phyloP scores from a whole-genome alignment of 2,329 filamentous ascomycete genomes.

The Talaromyces pinophilus region DNA sequence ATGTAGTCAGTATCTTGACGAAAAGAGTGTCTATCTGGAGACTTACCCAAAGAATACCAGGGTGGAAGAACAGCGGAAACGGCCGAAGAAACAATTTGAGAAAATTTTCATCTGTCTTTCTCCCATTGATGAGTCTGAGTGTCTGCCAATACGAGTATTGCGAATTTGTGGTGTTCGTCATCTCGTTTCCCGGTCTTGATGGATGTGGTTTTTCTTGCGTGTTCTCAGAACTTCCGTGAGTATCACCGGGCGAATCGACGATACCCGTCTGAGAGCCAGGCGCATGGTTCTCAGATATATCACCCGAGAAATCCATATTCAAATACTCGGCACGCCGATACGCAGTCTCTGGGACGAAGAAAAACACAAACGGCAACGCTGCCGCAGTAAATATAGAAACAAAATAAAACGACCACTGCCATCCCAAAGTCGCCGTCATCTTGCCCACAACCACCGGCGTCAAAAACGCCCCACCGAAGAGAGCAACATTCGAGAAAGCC shows the following conservation, averaged over 20 bases:
- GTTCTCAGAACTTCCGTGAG: not conserved
- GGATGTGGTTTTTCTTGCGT: constrained; percentile 1
- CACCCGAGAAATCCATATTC: constrained; percentile 66
- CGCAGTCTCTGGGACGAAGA: constrained; percentile 83
- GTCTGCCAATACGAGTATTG: constrained; percentile 55
- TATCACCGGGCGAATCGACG: constrained; percentile 20
- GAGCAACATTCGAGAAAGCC: constrained; percentile 73
- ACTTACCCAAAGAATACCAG: constrained; percentile 73
- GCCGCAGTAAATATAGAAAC: constrained; percentile 78
- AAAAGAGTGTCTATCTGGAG: not conserved
- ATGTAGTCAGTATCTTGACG: constrained; percentile 7
- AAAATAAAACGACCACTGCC: constrained; percentile 86
- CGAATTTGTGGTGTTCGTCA: not conserved
- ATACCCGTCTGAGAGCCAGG: not conserved
- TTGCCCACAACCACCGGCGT: constrained; percentile 91
- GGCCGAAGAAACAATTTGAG: constrained; percentile 67
- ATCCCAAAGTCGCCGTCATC: constrained; percentile 74
- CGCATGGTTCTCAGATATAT: constrained; percentile 28
- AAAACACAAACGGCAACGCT: constrained; percentile 69
- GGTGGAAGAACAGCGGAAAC: constrained; percentile 79
- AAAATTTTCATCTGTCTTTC: constrained; percentile 77
- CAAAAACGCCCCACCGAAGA: constrained; percentile 71
- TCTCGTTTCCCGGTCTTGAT: not conserved
- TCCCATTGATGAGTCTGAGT: constrained; percentile 73
- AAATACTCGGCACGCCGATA: constrained; percentile 67